Conservation (phyloP, 192 early-diverging fungal species). For the Coemansia asiatica region DNA sequence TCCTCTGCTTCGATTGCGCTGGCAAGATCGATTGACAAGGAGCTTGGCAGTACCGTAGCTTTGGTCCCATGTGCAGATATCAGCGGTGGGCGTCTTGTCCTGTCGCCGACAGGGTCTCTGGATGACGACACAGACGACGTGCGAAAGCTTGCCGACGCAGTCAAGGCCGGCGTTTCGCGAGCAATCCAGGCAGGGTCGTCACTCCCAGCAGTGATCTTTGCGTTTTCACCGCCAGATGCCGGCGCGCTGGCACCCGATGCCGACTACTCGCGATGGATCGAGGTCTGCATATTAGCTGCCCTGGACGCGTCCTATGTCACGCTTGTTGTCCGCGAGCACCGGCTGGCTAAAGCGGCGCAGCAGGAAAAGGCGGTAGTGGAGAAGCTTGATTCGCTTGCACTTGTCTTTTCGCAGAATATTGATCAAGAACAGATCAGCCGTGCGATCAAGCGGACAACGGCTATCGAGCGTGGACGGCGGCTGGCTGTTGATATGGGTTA, state of each 20-base stretch:
- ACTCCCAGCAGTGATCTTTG: conserved; percentile 63
- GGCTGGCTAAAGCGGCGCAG: conserved; percentile 18
- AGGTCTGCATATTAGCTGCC: conserved; percentile 72
- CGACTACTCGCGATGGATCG: conserved; percentile 69
- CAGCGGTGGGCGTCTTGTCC: conserved; percentile 64
- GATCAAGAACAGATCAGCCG: conserved; percentile 20
- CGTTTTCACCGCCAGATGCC: conserved; percentile 48
- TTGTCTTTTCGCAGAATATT: conserved; percentile 48
- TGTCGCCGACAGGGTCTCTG: conserved; percentile 75
- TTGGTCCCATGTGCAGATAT: conserved; percentile 41
- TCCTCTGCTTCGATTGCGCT: conserved; percentile 8
- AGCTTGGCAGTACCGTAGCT: conserved; percentile 34
- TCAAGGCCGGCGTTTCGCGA: conserved; percentile 64
- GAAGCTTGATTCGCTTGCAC: conserved; percentile 61
- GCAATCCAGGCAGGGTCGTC: conserved; percentile 65
- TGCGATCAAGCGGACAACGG: conserved; percentile 58
- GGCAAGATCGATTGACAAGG: conserved; percentile 38
- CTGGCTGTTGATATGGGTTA: conserved; percentile 79
- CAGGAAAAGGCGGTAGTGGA: conserved; percentile 52
- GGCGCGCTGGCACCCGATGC: conserved; percentile 29
- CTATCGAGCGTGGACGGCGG: conserved; percentile 74
- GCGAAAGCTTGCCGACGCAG: conserved; percentile 69
- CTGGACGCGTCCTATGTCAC: conserved; percentile 74
- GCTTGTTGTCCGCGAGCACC: conserved; percentile 78
- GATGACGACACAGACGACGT: conserved; percentile 80